Base-by-base conservation (phyloP, 768 basidiomycete genomes). In the Crucibulum laeve region DNA sequence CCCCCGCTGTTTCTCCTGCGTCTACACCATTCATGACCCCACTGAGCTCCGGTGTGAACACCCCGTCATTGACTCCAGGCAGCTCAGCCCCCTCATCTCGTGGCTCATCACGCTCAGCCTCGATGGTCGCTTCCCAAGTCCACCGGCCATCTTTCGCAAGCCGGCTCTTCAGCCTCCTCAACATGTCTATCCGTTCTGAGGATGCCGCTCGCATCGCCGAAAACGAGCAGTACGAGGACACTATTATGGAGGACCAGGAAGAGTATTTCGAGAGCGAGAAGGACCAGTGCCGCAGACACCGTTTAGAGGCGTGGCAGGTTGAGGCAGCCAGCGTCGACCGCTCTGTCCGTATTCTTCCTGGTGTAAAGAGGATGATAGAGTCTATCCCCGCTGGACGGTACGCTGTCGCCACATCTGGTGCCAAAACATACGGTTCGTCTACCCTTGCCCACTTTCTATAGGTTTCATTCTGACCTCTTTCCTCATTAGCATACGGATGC, bases 381-480 rank as follows among this genome's bases (percentile, higher is more conserved):
- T 79, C 81, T 4, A 70, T 88, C 40, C 84, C 85, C 3, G 62
- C 68, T 41, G 82, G 77, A n/a, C 70, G 69, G 32, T 87, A 80
- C 54, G 84, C 83, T 15, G 81, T 87, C 14, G 84, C 84, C 2
- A 87, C 85, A 0, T 84, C 82, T 0, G 84, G 83, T 4, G 84
- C 85, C 3, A 81, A 77, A 59, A 85, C 81, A 1, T 84, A 84
- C 47, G 76, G 76, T 80, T 53, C 47, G 73, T 60, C 22, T 18
- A 18, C 39, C 37, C 25, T 21, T 47, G 25, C 43, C 30, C 14
- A 19, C 37, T 18, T 18, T 49, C 24, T 40, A 23, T 18, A 13
- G 19, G 21, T 26, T 11, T 28, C 1, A 44, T 43, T 30, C 13
- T 49, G 4, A 38, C 15, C 24, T 44, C 22, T 41, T 23, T 41